Conservation (phyloP, 1,284 basidiomycete species). For the Filobasidium uniguttulatum region DNA sequence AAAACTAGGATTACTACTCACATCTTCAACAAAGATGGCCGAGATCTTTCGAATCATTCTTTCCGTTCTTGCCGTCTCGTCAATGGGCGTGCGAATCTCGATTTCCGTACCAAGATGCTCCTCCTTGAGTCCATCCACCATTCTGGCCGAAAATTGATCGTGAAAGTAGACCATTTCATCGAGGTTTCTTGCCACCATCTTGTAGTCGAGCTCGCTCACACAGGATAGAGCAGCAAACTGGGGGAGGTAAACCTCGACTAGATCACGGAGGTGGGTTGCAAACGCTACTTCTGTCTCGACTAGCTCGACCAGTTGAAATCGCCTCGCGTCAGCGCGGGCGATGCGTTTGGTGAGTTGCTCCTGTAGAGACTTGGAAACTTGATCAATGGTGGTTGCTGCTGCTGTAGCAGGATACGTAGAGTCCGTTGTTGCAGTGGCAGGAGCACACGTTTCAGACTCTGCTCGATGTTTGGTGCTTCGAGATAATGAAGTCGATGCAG, state of each 20-base stretch:
- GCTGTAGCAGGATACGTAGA: slow-evolving; percentile 17
- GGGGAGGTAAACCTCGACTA: slow-evolving; percentile 47
- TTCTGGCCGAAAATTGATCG: slow-evolving; percentile 44
- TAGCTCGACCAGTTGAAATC: slow-evolving; percentile 47
- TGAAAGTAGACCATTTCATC: slow-evolving; percentile 60
- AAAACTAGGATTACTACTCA: slow-evolving; percentile 29
- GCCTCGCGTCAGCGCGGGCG: slow-evolving; percentile 20
- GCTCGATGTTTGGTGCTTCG: slow-evolving; percentile 31
- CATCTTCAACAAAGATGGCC: slow-evolving; percentile 52
- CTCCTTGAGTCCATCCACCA: slow-evolving; percentile 44
- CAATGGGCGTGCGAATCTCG: slow-evolving; percentile 11
- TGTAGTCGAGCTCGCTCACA: slow-evolving; percentile 30
- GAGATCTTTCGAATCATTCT: slow-evolving; percentile 47
- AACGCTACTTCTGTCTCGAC: slow-evolving; percentile 71
- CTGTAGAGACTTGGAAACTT: slow-evolving; percentile 24
- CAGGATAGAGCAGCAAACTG: slow-evolving; percentile 36
- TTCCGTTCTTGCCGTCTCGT: slow-evolving; percentile 30
- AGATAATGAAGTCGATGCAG: slow-evolving; percentile 35
- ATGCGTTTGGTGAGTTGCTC: slow-evolving; percentile 6
- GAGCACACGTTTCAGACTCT: slow-evolving; percentile 17
- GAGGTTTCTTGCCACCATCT: slow-evolving; percentile 52
- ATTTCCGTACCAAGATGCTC: slow-evolving; percentile 42
- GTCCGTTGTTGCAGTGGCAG: slow-evolving; percentile 14
- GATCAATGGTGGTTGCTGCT: background rate
- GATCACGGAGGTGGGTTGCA: slow-evolving; percentile 55